Base-by-base conservation (phyloP, 108 stramenopile species). In the Cyclotella kingstonii region DNA sequence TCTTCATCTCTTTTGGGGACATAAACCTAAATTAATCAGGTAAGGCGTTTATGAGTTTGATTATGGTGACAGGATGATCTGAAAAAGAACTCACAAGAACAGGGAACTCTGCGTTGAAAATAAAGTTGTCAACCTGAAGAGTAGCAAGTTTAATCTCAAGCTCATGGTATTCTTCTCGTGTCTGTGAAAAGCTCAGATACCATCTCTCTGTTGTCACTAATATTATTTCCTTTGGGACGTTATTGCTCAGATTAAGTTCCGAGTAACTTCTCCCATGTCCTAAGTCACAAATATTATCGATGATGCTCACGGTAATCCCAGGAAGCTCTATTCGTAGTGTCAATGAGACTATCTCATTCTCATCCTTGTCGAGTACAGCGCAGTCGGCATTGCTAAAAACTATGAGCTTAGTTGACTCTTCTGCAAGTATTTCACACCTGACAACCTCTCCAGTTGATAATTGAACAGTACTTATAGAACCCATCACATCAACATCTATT, bases 51-150 rank as follows among this genome's bases (percentile, higher is more conserved):
- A 17, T 5, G 26, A 48, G 21, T 30, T 28, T 29, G 29, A 21
- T 1, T 26, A 15, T 42, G 30, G 9, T 14, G 17, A 31, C 10
- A 54, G 2, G 29, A 7, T 21, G 2, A 34, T 22, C 5, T 1
- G 28, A 12, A 27, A 5, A 2, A 52, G 1, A 15, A 73, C 81
- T 77, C 72, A 83, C 81, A 19, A 91, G 55, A 0, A 91, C 84
- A 1, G 84, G 84, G 56, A 87, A 86, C 46, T 84, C 77, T 8
- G 90, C 80, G 11, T 75, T 71, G 17, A 68, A 74, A 8, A 91
- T 83, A 48, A 86, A 85, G 55, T 91, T 91, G 65, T 91, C 90
- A 17, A 84, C 81, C 48, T 91, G 90, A 6, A 87, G 19, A 11
- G 68, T 50, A 29, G 54, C 52, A n/a, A 87, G 34, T 27, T 65